Conservation (phyloP, 306 rosid genomes). For the Luffa aegyptiaca region DNA sequence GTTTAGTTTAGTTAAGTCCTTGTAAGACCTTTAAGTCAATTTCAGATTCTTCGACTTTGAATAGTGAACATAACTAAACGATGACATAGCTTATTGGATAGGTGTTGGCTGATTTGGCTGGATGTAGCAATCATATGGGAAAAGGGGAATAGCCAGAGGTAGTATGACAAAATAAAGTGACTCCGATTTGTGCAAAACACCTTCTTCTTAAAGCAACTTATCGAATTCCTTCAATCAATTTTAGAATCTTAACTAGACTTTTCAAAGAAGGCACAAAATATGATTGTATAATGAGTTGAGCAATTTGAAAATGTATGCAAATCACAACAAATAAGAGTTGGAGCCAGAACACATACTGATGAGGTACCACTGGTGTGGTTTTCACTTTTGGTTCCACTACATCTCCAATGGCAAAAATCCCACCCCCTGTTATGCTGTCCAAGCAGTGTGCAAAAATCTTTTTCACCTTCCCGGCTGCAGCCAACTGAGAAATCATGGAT, state of each 20-base stretch:
- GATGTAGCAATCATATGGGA: neutral
- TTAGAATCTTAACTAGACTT: neutral
- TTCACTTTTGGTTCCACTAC: slow-evolving; percentile 54
- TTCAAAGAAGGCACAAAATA: neutral
- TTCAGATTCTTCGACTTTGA: neutral
- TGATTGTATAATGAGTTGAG: neutral
- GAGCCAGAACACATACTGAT: slow-evolving; percentile 39
- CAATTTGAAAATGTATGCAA: neutral
- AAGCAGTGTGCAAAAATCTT: slow-evolving; percentile 84
- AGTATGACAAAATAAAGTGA: neutral
- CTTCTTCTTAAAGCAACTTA: neutral
- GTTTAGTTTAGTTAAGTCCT: neutral
- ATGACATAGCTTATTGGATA: neutral
- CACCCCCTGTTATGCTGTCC: slow-evolving; percentile 65
- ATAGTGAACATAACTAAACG: neutral
- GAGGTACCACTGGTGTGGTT: slow-evolving; percentile 45
- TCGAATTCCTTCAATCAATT: neutral
- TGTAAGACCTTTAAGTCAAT: neutral
- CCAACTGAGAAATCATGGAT: slow-evolving; percentile 86
- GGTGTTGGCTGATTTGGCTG: neutral
- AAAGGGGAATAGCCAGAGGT: neutral
- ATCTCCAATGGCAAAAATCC: slow-evolving; percentile 80
- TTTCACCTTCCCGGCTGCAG: slow-evolving; percentile 67
- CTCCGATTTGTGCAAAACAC: too few relatives aligned
- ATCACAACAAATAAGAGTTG: slow-evolving; percentile 1